Evolutionary conservation across 192 early-diverging fungal species (phyloP), one percentile per base, ranked within the genome.

Genomic region (Linderina pennispora): DNA sequence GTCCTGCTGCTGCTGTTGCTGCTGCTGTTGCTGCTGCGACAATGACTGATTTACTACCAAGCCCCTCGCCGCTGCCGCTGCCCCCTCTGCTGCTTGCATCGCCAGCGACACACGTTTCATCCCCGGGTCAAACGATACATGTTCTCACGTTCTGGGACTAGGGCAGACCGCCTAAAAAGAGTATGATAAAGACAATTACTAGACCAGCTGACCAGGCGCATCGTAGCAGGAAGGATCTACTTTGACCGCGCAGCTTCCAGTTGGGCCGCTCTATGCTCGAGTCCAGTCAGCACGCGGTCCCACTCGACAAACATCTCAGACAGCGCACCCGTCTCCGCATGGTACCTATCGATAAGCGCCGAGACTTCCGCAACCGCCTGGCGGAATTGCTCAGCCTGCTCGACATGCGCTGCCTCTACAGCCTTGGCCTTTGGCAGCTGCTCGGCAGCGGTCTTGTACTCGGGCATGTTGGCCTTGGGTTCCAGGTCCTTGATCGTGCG

Each of bases 281-380:
- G 50, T 2, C 31, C 35, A 10, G 45, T 46, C 16, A 69, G 55
- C 2, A 50, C 20, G 37, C 36, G 66, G 25, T 69, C 66, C 66
- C 66, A 69, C 42, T 47, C 22, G 13, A 70, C 35, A 44, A 70
- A 70, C 43, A 58, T 46, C 46, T 70, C 59, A 1, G 66, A 70
- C 25, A 70, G 55, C 16, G 55, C 60, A 25, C 63, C 55, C 4
- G 55, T 63, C 22, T 70, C 66, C 16, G 66, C 31, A 24, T 58
- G 59, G 50, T 70, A 70, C 37, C 49, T 49, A 46, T 70, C 66
- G 23, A 70, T 50, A 17, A 70, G 35, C 22, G 50, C 45, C 14
- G 66, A 58, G 5, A 70, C 43, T 8, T 63, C 66, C 8, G 50
- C 55, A 18, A 54, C 60, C 9, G 45, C 55, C 14, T 43, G 36